Evolutionary conservation across 345 rosid species (phyloP).

Genomic region (Lepidium aucheri): DNA sequence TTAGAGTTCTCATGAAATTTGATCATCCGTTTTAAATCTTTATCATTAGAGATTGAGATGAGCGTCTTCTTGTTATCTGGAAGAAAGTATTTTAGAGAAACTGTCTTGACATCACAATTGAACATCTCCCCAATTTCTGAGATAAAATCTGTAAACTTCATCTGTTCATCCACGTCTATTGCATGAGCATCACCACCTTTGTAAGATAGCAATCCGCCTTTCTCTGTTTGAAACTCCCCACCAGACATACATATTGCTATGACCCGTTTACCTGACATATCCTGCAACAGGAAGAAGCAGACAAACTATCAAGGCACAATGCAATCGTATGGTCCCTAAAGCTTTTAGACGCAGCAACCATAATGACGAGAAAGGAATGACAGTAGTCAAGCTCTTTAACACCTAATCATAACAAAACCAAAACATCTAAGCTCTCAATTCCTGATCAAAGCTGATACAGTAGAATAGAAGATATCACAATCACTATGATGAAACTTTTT

Average conservation of each 20-base stretch:
- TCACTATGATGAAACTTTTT: background rate
- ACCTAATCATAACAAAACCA: constrained; percentile 1
- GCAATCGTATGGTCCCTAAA: background rate
- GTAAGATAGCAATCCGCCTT: constrained; percentile 17
- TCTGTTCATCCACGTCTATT: constrained; percentile 31
- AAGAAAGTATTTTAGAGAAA: constrained; percentile 74
- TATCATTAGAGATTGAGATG: constrained; percentile 50
- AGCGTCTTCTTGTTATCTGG: constrained; percentile 81
- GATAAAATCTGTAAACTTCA: constrained; percentile 20
- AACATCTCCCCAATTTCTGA: constrained; percentile 30
- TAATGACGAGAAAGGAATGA: background rate
- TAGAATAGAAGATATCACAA: background rate
- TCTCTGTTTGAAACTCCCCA: constrained; percentile 51
- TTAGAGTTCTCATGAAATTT: constrained; percentile 52
- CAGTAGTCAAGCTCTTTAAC: background rate
- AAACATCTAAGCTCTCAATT: background rate
- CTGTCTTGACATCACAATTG: constrained; percentile 36
- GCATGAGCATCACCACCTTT: constrained; percentile 35
- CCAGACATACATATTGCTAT: constrained; percentile 40
- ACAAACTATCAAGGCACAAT: background rate
- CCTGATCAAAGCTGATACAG: background rate
- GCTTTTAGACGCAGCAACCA: background rate
- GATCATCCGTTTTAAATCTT: constrained; percentile 30
- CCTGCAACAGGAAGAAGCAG: constrained; percentile 21
- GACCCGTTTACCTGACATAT: constrained; percentile 53